Evolutionary conservation across 2,329 filamentous ascomycete species (phyloP), one percentile per base, ranked within the genome.

Genomic region (Clarireedia homoeocarpa): DNA sequence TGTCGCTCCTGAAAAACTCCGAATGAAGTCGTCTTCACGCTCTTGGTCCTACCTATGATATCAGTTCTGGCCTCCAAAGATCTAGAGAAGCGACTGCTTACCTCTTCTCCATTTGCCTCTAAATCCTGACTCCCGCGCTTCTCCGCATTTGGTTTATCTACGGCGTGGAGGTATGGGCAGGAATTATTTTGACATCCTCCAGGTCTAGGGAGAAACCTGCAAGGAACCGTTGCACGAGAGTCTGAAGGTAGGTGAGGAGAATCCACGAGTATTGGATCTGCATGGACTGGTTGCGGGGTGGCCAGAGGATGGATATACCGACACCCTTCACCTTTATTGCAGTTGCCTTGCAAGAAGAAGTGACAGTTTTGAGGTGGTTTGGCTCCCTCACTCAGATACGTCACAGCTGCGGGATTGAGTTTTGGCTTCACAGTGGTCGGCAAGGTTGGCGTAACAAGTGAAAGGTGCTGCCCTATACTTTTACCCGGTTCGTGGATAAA

Each of bases 1-100:
- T 24, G 51, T 53, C 10, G 65, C 59, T 20, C 65, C 65, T 17
- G 30, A 56, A 23, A 66, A 27, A 30, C 63, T 57, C 50, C 65
- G 64, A 53, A 54, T 60, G 50, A 62, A 62, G 56, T 62, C 48
- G 48, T 66, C 61, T 38, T 38, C 36, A 15, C 36, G 9, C 36
- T 38, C 36, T 38, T 38, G 36, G 3, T 38, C 36, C 36, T 38
- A 15, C 36, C 7, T 38, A 38, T 38, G 36, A 15, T 9, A 15
- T 38, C 15, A 38, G 7, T 3, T 9, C 15, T 15, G 15, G 36
- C 36, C 15, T 38, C 15, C 4, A 9, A 9, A 38, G 15, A 38
- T 38, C 36, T 15, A 9, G 15, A 9, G 7, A 9, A 38, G 36
- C 36, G 36, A 38, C 36, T 38, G 36, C 36, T 38, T 38, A 15